Conservation (phyloP, 176 grass and related monocot genomes). For the Musa troglodytarum region DNA sequence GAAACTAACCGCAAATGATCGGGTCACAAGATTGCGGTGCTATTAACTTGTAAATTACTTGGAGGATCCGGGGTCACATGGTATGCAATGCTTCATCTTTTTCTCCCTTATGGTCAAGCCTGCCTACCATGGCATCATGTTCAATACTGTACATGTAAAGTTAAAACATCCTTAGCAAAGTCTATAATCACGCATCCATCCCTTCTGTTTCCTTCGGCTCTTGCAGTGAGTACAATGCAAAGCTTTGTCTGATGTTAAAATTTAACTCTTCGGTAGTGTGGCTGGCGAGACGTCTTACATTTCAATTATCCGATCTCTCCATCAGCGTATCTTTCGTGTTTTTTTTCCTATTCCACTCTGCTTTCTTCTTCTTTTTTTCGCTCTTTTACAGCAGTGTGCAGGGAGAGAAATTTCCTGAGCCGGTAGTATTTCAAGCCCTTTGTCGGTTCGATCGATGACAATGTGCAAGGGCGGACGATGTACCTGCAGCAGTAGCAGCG, state of each 20-base stretch:
- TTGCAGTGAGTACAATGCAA: background rate
- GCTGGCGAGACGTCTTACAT: background rate
- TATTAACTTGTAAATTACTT: slow-evolving; percentile 16
- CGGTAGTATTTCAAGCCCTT: background rate
- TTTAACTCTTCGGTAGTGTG: background rate
- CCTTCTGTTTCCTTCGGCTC: background rate
- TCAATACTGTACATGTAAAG: slow-evolving; percentile 24
- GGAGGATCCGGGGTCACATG: slow-evolving; percentile 7
- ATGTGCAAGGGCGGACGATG: background rate
- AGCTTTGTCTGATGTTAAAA: too few relatives aligned
- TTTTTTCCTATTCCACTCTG: too few relatives aligned
- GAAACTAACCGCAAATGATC: background rate
- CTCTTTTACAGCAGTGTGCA: background rate
- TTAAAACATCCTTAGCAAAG: slow-evolving; percentile 3
- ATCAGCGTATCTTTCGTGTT: background rate
- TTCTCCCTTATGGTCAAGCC: slow-evolving; percentile 5
- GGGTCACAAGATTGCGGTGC: background rate
- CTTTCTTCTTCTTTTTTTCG: background rate
- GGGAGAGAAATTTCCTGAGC: background rate
- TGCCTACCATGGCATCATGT: slow-evolving; percentile 5
- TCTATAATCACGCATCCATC: slow-evolving; percentile 4
- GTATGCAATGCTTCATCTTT: slow-evolving; percentile 19
- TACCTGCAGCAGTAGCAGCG: background rate
- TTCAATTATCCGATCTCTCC: background rate
- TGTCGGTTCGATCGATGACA: background rate